Percentiles rank a stretch among this genome's conserved stretches.
Evolutionary conservation across 495 filamentous ascomycete genomes (phyloP).

Genomic region (Penicillium dipodomyicola): DNA sequence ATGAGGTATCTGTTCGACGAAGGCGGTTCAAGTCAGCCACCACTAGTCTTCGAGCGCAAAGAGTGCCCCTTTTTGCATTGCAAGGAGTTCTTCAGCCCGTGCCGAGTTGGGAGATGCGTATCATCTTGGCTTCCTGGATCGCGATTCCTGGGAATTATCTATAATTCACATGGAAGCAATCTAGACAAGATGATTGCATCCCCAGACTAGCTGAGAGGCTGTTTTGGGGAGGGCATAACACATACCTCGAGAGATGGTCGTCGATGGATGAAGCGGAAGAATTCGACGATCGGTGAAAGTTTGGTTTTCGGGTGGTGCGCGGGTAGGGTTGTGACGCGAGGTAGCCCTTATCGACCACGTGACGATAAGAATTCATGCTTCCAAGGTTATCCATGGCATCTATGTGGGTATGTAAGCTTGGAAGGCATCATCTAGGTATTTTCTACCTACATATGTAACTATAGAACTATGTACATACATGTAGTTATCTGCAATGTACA

Average conservation of each 20-base stretch:
- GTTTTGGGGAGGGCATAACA: constrained; percentile 31
- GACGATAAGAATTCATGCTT: constrained; percentile 20
- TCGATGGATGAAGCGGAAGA: constrained; percentile 25
- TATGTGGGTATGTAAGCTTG: too few species aligned
- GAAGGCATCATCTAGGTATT: constrained; percentile 11
- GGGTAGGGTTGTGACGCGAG: constrained; percentile 26
- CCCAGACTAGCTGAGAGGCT: constrained; percentile 52
- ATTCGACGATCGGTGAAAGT: constrained; percentile 14
- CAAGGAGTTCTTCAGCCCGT: constrained; percentile 92
- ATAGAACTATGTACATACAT: too few species aligned
- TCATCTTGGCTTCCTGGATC: constrained; percentile 43
- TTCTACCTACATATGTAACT: too few species aligned
- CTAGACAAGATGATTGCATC: constrained; percentile 42
- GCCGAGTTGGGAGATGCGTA: constrained; percentile 72
- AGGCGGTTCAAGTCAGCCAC: constrained; percentile 66
- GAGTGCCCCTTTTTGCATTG: constrained; percentile 73
- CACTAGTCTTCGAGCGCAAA: constrained; percentile 81
- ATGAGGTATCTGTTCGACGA: constrained; percentile 71
- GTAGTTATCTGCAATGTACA: neutral
- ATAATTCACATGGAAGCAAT: constrained; percentile 11
- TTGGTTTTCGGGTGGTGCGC: constrained; percentile 36
- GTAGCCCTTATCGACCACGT: constrained; percentile 37
- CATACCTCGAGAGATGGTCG: constrained; percentile 48
- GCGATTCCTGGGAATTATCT: constrained; percentile 15
- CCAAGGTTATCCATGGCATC: neutral